Base-by-base conservation (phyloP, 805 yeast species). In the Blastobotrys muscicola region DNA sequence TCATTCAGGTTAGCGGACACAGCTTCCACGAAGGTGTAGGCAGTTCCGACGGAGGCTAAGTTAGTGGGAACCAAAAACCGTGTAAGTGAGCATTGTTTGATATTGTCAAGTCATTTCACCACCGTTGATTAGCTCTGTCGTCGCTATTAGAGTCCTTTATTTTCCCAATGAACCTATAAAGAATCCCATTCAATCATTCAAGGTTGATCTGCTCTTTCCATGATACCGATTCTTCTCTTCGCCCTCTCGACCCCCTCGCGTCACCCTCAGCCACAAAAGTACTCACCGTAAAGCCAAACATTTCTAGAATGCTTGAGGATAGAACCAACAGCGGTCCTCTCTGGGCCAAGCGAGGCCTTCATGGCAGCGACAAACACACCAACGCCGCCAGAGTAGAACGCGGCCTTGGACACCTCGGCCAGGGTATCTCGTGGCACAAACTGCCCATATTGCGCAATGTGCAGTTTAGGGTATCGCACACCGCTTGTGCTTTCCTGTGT, bases 1-100 rank as follows among this genome's bases (percentile, higher is more conserved):
- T 76, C 78, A 55, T 84, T 69, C 53, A 81, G 61, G 60, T 81
- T 80, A 49, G 82, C 69, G 30, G 74, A 49, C 16, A 74, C 67
- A 36, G 74, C 60, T 26, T 67, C 64, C 7, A 61, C 61, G 50
- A 69, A 61, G 37, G 60, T 59, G 55, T 59, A 72, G 7, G 75
- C 71, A 26, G 75, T 69, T 37, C 78, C 77, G 15, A 69, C 69
- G 9, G 77, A 20, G 26, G 26, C 26, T 20, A 20, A 4, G 26
- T 20, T 20, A 20, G n/a, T n/a, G n/a, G n/a, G n/a, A n/a, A n/a
- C n/a, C n/a, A n/a, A n/a, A n/a, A n/a, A n/a, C n/a, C n/a, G n/a
- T n/a, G n/a, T n/a, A n/a, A n/a, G n/a, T n/a, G n/a, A n/a, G n/a
- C n/a, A n/a, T n/a, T n/a, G n/a, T n/a, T n/a, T n/a, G n/a, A n/a